Evolutionary conservation across 306 rosid genomes (phyloP).

Genomic region (Hippophae gyantsensis): DNA sequence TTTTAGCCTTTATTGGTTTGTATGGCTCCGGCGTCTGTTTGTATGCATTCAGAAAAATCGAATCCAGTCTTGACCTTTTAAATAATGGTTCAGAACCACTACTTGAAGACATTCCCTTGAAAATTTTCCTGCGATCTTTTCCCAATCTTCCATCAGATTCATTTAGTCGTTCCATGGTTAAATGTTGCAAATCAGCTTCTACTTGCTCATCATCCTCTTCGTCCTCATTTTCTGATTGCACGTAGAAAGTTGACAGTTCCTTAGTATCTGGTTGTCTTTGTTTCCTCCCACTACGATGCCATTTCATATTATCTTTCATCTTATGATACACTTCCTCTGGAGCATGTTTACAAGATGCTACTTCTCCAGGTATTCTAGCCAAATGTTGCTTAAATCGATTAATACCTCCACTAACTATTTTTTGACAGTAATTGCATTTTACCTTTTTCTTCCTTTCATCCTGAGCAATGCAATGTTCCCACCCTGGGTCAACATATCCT

Average conservation of each 20-base stretch:
- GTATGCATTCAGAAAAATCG: constrained; percentile 59
- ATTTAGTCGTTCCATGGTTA: constrained; percentile 47
- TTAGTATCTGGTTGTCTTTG: constrained; percentile 58
- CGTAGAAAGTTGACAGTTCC: constrained; percentile 48
- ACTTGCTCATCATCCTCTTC: constrained; percentile 65
- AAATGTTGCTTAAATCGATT: constrained; percentile 94
- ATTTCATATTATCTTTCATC: constrained; percentile 95
- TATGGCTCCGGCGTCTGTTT: constrained; percentile 54
- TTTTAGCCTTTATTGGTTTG: constrained; percentile 52
- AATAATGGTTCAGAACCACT: constrained; percentile 59
- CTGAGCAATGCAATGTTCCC: constrained; percentile 97
- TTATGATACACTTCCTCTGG: constrained; percentile 80
- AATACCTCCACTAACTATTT: constrained; percentile 91
- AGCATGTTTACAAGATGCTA: constrained; percentile 89
- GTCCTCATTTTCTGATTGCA: constrained; percentile 62
- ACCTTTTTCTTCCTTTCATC: constrained; percentile 98
- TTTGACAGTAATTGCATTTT: constrained; percentile 85
- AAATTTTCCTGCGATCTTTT: constrained; percentile 44
- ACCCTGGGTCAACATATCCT: constrained; percentile 95
- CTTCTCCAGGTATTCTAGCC: constrained; percentile 98
- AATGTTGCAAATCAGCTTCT: constrained; percentile 47
- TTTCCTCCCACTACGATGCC: constrained; percentile 97
- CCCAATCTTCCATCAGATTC: constrained; percentile 56
- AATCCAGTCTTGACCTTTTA: constrained; percentile 83
- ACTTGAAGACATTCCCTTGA: constrained; percentile 46